phyloP scores from a whole-genome alignment of 139 green algal genomes.

The Monoraphidium neglectum region DNA sequence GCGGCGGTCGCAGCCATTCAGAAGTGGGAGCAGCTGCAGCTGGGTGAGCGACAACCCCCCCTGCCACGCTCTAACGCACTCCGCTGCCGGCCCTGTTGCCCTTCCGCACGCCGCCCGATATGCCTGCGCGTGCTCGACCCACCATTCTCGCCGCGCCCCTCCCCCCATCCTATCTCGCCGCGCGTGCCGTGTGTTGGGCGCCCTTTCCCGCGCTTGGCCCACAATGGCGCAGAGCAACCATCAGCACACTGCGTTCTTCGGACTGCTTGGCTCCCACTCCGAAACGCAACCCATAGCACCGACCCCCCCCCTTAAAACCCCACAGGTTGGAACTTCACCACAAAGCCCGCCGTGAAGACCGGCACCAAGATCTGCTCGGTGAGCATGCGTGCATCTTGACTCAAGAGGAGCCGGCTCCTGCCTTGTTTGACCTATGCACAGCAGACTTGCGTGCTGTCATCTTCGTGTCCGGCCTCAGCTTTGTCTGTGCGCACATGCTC shows the following conservation, averaged over 20 bases:
- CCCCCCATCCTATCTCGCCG: not conserved
- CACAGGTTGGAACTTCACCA: slow-evolving; percentile 13
- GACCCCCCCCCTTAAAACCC: not conserved
- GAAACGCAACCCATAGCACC: not conserved
- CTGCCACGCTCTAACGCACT: too few relatives aligned
- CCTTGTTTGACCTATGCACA: too few relatives aligned
- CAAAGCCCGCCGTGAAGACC: slow-evolving; percentile 1
- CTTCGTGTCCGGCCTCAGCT: too few relatives aligned
- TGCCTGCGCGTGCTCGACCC: too few relatives aligned
- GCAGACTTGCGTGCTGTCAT: too few relatives aligned
- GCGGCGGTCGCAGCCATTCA: slow-evolving; percentile 6
- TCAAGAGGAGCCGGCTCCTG: too few relatives aligned
- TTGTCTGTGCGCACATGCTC: too few relatives aligned
- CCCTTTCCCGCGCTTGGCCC: not conserved
- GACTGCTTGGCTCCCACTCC: not conserved
- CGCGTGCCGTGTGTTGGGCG: not conserved
- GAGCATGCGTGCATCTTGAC: too few relatives aligned
- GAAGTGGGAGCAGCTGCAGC: slow-evolving; percentile 10
- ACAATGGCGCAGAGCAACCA: not conserved
- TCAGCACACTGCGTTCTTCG: not conserved
- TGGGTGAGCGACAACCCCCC: slow-evolving; percentile 5
- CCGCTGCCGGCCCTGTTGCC: too few relatives aligned
- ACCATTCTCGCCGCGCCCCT: too few relatives aligned
- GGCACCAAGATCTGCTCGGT: slow-evolving; percentile 14
- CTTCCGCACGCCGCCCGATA: too few relatives aligned